Evolutionary conservation across 371 early-diverging fungal genomes (phyloP), one percentile per base, ranked within the genome.

Genomic region (Mortierella sp.): DNA sequence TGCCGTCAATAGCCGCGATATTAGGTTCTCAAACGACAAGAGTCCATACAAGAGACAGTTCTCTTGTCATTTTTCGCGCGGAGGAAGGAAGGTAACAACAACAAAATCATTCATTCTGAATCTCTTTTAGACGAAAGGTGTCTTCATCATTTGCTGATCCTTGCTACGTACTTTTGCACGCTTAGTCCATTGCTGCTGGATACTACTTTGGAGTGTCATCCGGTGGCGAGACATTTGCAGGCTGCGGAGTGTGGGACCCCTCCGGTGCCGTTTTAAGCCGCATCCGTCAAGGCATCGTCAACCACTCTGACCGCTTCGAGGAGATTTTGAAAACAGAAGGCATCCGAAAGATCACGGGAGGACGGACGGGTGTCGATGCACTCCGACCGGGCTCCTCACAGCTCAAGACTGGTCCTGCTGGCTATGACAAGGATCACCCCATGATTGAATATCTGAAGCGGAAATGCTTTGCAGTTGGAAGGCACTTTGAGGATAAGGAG

Each of bases 11-110:
- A 83, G 86, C 49, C 84, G 88, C 4, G 88, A 88, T 58, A 46
- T 88, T 9, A 82, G 88, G 19, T 88, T 88, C 50, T 82, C 86
- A 0, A 88, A 86, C 17, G 88, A 88, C 27, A 72, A 80, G 54
- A 70, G 80, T 15, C 88, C 88, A 0, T 88, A 88, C 63, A 88
- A 88, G 70, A 66, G 65, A 0, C 70, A 81, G 24, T 48, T 85
- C 4, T 63, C 82, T 1, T 86, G 84, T 2, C 60, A 79, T 15
- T 86, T 84, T 56, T 83, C 86, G 0, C 64, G 79, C n/a, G 81
- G 79, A 8, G 88, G 88, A 6, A 83, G 81, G 31, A 85, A 84
- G 69, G 75, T 75, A 61, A 7, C 5, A 30, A 8, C 11, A 55
- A 3, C 7, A 2, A 11, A 9, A 27, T 12, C 9, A 6, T 9